These are phyloP conservation scores for Sambucus nigra DNA, from an alignment of 129 eudicot species.

Conservation along the genomic window DNA sequence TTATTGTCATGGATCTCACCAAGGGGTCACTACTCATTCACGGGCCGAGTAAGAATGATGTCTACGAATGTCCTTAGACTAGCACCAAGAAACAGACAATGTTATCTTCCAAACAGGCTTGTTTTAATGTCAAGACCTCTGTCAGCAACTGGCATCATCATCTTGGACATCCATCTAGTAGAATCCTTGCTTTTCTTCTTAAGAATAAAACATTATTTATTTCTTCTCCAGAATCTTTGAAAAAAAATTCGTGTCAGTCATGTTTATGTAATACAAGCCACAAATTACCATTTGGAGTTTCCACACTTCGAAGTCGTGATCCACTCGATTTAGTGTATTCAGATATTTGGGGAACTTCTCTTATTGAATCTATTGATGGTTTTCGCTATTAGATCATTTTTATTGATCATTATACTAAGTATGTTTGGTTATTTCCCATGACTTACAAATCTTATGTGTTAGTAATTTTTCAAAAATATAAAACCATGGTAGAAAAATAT, in stretches of 20 bases:
- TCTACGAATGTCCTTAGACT: background rate
- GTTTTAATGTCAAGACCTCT: background rate
- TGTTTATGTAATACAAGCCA: constrained; percentile 19
- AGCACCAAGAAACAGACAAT: background rate
- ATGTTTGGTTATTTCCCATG: no score
- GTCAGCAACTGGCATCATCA: background rate
- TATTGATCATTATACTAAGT: no score
- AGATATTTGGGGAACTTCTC: constrained; percentile 19
- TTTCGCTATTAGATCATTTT: no score
- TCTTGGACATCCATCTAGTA: background rate
- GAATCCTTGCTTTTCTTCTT: background rate
- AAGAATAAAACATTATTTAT: background rate
- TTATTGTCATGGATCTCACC: background rate
- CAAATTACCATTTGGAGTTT: constrained; percentile 10
- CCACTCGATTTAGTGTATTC: constrained; percentile 12
- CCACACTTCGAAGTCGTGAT: background rate
- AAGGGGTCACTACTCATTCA: background rate
- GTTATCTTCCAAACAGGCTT: background rate
- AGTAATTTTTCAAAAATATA: no score
- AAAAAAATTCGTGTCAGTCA: background rate
- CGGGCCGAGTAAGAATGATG: background rate
- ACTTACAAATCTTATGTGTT: no score
- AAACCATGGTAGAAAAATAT: no score
- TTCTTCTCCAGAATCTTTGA: background rate
- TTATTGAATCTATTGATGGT: no score